Evolutionary conservation across 106 monocot genomes (phyloP).

Genomic region (Alisma plantagoaquatica): DNA sequence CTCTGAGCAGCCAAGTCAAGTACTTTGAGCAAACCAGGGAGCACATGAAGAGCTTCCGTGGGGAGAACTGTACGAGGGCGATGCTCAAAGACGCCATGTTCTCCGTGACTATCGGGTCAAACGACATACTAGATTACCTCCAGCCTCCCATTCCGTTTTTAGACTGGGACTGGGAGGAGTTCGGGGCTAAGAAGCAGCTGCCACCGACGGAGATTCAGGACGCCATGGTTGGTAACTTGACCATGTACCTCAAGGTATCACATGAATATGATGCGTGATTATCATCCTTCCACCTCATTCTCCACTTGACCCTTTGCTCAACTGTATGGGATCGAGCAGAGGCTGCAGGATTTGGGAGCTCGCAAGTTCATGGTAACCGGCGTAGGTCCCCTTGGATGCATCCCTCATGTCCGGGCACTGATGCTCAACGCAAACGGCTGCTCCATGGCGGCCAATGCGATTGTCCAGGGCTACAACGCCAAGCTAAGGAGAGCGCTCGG

Average conservation of each 20-base stretch:
- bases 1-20: constrained; percentile 27
- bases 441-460: constrained; percentile 16
- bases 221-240: constrained; percentile 39
- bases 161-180: no score
- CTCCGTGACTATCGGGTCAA: constrained; percentile 27
- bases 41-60: constrained; percentile 8
- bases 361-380: constrained; percentile 36
- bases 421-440: constrained; percentile 16
- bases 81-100: constrained; percentile 31
- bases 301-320: constrained; percentile 5
- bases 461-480: constrained; percentile 34
- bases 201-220: constrained; percentile 25
- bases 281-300: background rate
- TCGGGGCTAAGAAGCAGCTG: constrained; percentile 8
- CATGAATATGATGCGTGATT: background rate
- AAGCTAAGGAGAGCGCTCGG: constrained; percentile 23
- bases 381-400: constrained; percentile 46
- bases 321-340: constrained; percentile 19
- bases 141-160: constrained; percentile 37
- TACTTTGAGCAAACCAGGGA: constrained; percentile 37
- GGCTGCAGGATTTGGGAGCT: constrained; percentile 29
- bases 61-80: constrained; percentile 23
- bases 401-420: constrained; percentile 35
- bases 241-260: constrained; percentile 33
- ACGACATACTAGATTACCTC: constrained; percentile 41